phyloP scores from a whole-genome alignment of 352 stramenopile genomes.

The Hyaloperonospora brassicae region DNA sequence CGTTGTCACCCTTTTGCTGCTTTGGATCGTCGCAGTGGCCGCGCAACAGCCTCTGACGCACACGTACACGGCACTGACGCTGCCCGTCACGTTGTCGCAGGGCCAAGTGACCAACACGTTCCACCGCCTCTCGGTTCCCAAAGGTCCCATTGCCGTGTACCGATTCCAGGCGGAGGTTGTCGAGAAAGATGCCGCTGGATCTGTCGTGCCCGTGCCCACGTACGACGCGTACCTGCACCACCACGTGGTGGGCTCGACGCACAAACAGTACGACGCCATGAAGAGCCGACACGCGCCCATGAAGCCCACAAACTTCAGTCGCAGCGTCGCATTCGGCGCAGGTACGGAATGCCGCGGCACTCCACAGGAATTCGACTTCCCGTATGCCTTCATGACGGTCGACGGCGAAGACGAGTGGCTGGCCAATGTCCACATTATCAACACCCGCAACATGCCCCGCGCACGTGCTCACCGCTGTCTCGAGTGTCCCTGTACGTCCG shows the following conservation, averaged over 20 bases:
- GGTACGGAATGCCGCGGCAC: slow-evolving; percentile 73
- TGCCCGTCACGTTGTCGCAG: slow-evolving; percentile 46
- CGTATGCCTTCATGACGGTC: slow-evolving; percentile 75
- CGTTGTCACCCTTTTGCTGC: slow-evolving; percentile 1
- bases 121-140: slow-evolving; percentile 60
- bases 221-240: slow-evolving; percentile 81
- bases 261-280: slow-evolving; percentile 50
- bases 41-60: slow-evolving; percentile 34
- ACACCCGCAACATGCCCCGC: slow-evolving; percentile 51
- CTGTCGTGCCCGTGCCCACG: slow-evolving; percentile 44
- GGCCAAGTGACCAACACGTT: slow-evolving; percentile 75
- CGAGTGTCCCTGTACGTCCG: slow-evolving; percentile 69
- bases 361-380: slow-evolving; percentile 69
- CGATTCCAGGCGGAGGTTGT: slow-evolving; percentile 74
- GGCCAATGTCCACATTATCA: slow-evolving; percentile 78
- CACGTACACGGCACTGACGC: slow-evolving; percentile 60
- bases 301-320: slow-evolving; percentile 64
- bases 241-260: slow-evolving; percentile 68
- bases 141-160: slow-evolving; percentile 74
- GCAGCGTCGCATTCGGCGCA: slow-evolving; percentile 68
- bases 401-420: slow-evolving; percentile 72
- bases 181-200: slow-evolving; percentile 37
- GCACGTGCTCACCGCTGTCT: slow-evolving; percentile 51
- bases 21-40: slow-evolving; percentile 3
- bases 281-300: slow-evolving; percentile 53